phyloP scores from a whole-genome alignment of 148 eudicot genomes.

The Fagopyrum homotropicum region DNA sequence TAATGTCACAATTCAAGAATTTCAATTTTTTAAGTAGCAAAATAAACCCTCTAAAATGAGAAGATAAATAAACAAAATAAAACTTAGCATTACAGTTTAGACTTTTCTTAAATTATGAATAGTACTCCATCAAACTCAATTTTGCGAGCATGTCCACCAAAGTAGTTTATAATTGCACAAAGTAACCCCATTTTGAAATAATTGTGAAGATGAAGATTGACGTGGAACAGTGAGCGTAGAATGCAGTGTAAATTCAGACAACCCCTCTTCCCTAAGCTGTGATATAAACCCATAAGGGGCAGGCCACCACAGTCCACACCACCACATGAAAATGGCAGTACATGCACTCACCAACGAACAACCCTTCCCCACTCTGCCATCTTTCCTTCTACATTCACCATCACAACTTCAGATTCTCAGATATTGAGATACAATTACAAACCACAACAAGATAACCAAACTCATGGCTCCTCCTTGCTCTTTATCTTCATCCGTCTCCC shows the following conservation, averaged over 20 bases:
- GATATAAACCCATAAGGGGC: background rate
- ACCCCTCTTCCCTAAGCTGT: background rate
- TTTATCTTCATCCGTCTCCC: slow-evolving; percentile 26
- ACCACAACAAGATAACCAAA: background rate
- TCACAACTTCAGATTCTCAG: background rate
- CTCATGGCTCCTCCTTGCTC: slow-evolving; percentile 36
- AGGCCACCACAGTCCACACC: background rate
- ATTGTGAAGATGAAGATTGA: background rate
- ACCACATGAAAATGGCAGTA: slow-evolving; percentile 6
- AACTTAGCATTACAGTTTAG: too few species aligned
- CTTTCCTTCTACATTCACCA: background rate
- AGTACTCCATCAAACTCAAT: too few species aligned
- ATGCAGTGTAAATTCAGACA: background rate
- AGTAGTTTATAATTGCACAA: too few species aligned
- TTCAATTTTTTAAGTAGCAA: too few species aligned
- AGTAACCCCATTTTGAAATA: background rate
- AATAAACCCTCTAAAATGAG: too few species aligned
- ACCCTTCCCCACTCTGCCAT: background rate
- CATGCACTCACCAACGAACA: slow-evolving; percentile 4
- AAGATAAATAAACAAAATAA: too few species aligned
- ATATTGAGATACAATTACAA: background rate
- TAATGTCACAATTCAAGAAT: too few species aligned
- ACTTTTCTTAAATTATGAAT: too few species aligned
- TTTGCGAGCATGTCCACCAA: too few species aligned
- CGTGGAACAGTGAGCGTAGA: background rate